These are phyloP conservation scores for Saksenaea oblongispora DNA, from an alignment of 371 early-diverging fungal species.

Conservation along the genomic window DNA sequence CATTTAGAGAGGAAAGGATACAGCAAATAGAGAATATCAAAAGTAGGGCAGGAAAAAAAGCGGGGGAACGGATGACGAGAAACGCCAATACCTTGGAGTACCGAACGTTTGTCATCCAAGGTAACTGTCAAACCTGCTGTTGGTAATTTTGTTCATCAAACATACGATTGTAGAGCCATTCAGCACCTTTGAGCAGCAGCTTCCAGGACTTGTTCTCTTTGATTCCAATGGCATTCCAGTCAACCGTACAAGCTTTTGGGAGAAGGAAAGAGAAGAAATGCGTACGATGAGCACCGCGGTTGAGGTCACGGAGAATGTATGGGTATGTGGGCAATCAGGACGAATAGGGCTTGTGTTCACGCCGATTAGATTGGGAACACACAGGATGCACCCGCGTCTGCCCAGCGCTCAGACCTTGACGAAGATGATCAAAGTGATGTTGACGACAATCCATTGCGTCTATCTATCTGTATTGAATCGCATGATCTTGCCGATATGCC, in stretches of 20 bases:
- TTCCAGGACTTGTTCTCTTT: conserved; percentile 49
- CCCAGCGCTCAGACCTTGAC: conserved; percentile 7
- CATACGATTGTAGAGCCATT: conserved; percentile 40
- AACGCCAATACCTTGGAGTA: conserved; percentile 39
- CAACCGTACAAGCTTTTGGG: conserved; percentile 49
- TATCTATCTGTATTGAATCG: conserved; percentile 63
- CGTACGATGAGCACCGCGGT: conserved; percentile 53
- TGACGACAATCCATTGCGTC: conserved; percentile 44
- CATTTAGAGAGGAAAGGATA: conserved; percentile 21
- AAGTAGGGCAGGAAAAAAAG: conserved; percentile 22
- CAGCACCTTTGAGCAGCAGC: conserved; percentile 45
- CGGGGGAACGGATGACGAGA: conserved; percentile 3
- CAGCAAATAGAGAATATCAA: conserved; percentile 10
- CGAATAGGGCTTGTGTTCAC: not conserved
- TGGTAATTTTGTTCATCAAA: not conserved
- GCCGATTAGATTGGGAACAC: conserved; percentile 56
- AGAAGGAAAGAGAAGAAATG: conserved; percentile 61
- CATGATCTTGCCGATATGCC: conserved; percentile 62
- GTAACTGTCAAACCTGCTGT: conserved; percentile 22
- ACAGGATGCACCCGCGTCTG: conserved; percentile 53
- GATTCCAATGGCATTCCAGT: conserved; percentile 37
- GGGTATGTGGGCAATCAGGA: conserved; percentile 45
- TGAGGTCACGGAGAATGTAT: conserved; percentile 55
- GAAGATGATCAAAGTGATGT: conserved; percentile 11
- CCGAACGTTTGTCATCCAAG: conserved; percentile 49